A percentile compares a stretch with the other conserved stretches of the same genome.
Evolutionary conservation across 176 grass and related monocot genomes (phyloP).

Genomic region (Aegilops sharonensis): DNA sequence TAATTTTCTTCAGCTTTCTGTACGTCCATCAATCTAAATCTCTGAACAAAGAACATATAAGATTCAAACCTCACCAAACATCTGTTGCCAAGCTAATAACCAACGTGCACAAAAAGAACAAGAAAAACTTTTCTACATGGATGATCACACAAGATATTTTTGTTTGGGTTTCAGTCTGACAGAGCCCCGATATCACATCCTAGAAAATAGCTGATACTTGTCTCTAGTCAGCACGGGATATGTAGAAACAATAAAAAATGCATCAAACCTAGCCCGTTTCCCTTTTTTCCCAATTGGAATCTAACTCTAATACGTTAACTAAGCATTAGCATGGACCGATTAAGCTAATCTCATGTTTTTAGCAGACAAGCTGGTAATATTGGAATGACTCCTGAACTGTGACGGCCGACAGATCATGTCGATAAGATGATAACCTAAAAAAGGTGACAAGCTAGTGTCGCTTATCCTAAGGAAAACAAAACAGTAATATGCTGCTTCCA

Average conservation of each 20-base stretch:
- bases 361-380: neutral
- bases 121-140: neutral
- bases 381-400: neutral
- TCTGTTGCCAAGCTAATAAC: neutral
- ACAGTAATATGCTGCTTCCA: neutral
- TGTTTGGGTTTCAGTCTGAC: neutral
- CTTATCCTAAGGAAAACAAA: neutral
- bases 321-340: neutral
- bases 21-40: neutral
- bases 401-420: too few relatives aligned
- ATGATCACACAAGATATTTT: neutral
- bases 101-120: too few relatives aligned
- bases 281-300: neutral
- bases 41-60: neutral
- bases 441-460: neutral
- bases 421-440: neutral
- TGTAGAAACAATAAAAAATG: neutral
- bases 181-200: neutral
- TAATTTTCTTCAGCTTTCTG: neutral
- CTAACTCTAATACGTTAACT: neutral
- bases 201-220: neutral
- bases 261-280: neutral
- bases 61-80: slow-evolving; percentile 30
- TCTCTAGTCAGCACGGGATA: neutral
- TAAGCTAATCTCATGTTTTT: slow-evolving; percentile 6